A percentile compares a stretch with the other conserved stretches of the same genome.
phyloP scores from a whole-genome alignment of 2,329 filamentous ascomycete species.

The Trichophyton mentagrophytes region DNA sequence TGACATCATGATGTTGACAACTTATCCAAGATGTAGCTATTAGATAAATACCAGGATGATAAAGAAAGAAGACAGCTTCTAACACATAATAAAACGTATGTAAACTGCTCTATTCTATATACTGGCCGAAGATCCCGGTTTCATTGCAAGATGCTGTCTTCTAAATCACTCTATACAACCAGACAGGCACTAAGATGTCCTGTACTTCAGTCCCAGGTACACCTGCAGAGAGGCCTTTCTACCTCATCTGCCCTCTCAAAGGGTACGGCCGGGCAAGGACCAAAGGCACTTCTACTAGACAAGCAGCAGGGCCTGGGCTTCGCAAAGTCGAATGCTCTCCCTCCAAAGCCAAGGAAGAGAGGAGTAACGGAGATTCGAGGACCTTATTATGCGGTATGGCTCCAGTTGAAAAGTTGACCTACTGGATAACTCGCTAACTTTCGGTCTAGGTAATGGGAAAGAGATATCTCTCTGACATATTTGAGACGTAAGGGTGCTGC shows the following conservation, averaged over 20 bases:
- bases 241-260: neutral
- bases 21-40: neutral
- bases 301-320: slow-evolving; percentile 40
- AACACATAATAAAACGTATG: neutral
- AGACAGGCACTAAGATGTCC: neutral
- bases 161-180: neutral
- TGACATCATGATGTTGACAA: neutral
- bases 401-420: no score
- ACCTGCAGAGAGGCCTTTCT: neutral
- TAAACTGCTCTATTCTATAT: neutral
- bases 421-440: neutral
- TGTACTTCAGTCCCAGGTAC: neutral
- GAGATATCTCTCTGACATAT: slow-evolving; percentile 39
- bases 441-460: slow-evolving; percentile 36
- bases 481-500: slow-evolving; percentile 35
- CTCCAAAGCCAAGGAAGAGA: slow-evolving; percentile 37
- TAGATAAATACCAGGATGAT: neutral
- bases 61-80: neutral
- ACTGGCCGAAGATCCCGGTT: no score
- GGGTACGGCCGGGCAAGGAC: neutral
- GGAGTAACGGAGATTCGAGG: slow-evolving; percentile 45
- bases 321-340: slow-evolving; percentile 37
- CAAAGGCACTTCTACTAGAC: slow-evolving; percentile 36
- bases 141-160: neutral
- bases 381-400: slow-evolving; percentile 40